Evolutionary conservation across 1,284 basidiomycete genomes (phyloP).

Genomic region (Malassezia slooffiae): DNA sequence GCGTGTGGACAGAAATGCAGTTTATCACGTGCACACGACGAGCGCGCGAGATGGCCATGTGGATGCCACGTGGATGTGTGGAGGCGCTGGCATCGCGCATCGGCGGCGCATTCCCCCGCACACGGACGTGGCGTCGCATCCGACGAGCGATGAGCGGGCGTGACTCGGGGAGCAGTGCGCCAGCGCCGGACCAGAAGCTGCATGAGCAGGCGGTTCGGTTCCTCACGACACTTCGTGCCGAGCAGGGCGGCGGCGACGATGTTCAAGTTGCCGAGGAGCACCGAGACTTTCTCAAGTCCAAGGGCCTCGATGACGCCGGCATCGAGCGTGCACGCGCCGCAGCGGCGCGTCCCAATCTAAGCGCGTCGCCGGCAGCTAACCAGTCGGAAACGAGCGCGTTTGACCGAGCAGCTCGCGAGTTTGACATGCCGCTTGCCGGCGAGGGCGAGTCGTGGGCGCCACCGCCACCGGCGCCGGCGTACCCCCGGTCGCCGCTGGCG

Average conservation of each 20-base stretch:
- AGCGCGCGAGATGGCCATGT: background rate
- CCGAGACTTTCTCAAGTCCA: conserved; percentile 29
- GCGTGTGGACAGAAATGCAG: conserved; percentile 6
- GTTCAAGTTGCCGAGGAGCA: conserved; percentile 12
- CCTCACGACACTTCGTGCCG: conserved; percentile 27
- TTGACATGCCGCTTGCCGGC: conserved; percentile 26
- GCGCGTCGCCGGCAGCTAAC: no score
- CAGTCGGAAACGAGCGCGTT: conserved; percentile 10
- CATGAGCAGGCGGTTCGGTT: conserved; percentile 42
- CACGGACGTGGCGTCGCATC: background rate
- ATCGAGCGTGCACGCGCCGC: conserved; percentile 30
- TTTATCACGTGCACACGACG: conserved; percentile 13
- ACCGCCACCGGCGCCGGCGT: conserved; percentile 22
- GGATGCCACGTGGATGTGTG: background rate
- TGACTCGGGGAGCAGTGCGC: background rate
- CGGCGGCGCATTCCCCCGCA: background rate
- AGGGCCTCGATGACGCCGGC: conserved; percentile 32
- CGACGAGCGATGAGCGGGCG: conserved; percentile 4
- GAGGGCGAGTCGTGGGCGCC: conserved; percentile 1
- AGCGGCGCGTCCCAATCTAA: conserved; percentile 25
- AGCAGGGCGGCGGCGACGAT: conserved; percentile 16
- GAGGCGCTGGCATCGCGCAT: conserved; percentile 1
- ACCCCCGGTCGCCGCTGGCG: conserved; percentile 36
- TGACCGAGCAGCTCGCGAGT: conserved; percentile 23
- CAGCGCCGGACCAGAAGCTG: conserved; percentile 1